Evolutionary conservation across 768 basidiomycete genomes (phyloP).

Genomic region (Rhodotorula graminis): DNA sequence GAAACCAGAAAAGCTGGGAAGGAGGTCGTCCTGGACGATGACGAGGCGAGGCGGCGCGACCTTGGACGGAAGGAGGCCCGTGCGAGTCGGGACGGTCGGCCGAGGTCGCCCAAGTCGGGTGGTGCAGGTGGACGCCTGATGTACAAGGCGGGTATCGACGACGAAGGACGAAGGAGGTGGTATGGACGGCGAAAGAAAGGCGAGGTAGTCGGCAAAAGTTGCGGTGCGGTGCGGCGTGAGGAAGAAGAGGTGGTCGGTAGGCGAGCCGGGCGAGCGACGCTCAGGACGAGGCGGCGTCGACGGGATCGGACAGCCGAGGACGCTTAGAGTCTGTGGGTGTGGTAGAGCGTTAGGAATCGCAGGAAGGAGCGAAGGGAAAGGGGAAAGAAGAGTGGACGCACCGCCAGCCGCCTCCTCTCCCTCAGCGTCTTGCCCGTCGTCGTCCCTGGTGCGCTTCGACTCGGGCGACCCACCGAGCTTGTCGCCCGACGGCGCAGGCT

Average conservation of each 20-base stretch:
- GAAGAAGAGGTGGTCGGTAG: not conserved
- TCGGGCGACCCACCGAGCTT: not conserved
- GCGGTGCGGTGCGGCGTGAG: not conserved
- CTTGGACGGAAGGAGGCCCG: too few relatives aligned
- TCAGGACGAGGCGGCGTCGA: not conserved
- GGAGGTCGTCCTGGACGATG: too few relatives aligned
- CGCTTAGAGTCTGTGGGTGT: conserved; percentile 13
- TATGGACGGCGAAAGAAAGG: too few relatives aligned
- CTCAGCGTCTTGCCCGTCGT: not conserved
- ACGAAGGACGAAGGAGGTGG: too few relatives aligned
- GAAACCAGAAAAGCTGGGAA: too few relatives aligned
- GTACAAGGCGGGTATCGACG: too few relatives aligned
- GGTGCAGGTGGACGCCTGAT: too few relatives aligned
- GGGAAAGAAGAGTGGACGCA: not conserved
- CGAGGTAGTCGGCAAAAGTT: not conserved
- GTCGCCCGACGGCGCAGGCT: not conserved
- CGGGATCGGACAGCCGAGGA: not conserved
- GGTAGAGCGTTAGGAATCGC: rapidly evolving
- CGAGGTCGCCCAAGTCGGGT: too few relatives aligned
- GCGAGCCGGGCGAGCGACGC: not conserved
- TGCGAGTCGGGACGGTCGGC: too few relatives aligned
- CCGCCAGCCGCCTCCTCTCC: not conserved
- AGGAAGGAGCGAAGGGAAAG: rapidly evolving
- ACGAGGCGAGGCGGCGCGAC: too few relatives aligned
- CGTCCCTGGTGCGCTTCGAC: conserved; percentile 21